Evolutionary conservation across 208 protist genomes (phyloP).

Genomic region (Trypanosomatidae sp.): DNA sequence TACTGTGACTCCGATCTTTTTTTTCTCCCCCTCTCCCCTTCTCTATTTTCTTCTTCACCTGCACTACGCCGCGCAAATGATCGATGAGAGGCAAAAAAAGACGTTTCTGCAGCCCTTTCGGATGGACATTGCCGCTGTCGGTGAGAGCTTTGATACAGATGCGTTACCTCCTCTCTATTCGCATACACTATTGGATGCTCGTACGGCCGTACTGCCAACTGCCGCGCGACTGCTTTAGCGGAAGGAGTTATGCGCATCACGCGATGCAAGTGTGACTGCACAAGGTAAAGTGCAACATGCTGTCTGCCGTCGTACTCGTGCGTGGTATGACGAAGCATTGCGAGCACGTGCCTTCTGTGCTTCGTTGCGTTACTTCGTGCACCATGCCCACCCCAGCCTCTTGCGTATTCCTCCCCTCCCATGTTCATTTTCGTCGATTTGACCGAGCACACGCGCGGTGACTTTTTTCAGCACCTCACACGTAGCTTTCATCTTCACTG

Average conservation of each 20-base stretch:
- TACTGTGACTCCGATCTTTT: background rate
- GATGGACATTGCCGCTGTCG: background rate
- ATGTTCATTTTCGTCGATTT: background rate
- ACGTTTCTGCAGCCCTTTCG: background rate
- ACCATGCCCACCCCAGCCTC: background rate
- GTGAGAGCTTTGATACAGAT: background rate
- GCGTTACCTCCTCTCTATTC: background rate
- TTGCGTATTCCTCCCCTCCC: background rate
- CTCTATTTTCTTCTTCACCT: background rate
- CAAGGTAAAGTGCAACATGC: background rate
- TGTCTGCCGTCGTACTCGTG: background rate
- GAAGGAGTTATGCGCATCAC: background rate
- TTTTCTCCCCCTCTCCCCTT: too few relatives aligned
- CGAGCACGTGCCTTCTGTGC: too few relatives aligned
- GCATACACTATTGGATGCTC: background rate
- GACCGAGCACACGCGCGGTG: background rate
- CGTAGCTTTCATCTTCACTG: background rate
- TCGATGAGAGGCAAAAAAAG: background rate
- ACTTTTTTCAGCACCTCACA: background rate
- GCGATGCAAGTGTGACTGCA: background rate
- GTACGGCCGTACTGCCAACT: background rate
- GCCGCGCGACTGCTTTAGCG: background rate
- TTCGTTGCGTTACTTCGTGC: background rate
- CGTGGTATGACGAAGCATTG: background rate
- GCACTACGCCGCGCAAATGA: background rate